Base-by-base conservation (phyloP, 2,329 filamentous ascomycete species). In the Penicillium expansum region DNA sequence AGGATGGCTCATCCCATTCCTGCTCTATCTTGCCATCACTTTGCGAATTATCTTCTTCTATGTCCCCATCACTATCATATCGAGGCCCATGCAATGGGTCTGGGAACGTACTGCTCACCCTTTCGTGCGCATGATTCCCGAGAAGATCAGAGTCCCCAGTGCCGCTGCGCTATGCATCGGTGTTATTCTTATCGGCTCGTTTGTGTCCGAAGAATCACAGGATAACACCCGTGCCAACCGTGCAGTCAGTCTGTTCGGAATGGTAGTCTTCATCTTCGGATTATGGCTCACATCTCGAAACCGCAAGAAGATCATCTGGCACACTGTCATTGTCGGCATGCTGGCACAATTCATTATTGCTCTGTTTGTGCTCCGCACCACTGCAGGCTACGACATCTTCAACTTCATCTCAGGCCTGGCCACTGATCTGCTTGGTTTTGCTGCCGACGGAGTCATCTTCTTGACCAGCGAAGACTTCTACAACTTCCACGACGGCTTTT, bases 301-400 rank as follows among this genome's bases (percentile, higher is more conserved):
- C 72, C 84, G 89, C 64, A 85, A 76, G 64, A 80, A 75, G 62
- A 77, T 79, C 48, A 61, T 74, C 30, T 92, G 87, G 88, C 87
- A 89, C 68, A 90, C 89, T 1, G 89, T 97, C 65, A 90, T 96
- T 59, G 90, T 89, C 37, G 92, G 92, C 58, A 94, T 96, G 88
- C 80, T 96, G 41, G 81, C 87, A 11, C 92, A 97, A 74, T 97
- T 92, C 76, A 81, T 97, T 69, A 83, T 96, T 62, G 92, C 91
- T 4, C 81, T 96, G 13, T 96, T 97, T 67, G 92, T 96, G 47
- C 80, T 96, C 64, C 85, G 91, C 47, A 94, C 91, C 3, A 76
- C 82, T 38, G 90, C 85, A 38, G 92, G 92, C 57, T 95, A 86
- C 76, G 90, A 95, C 75, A 96, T 96, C 71, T 97, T 97, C 83